Percentiles rank a stretch among this genome's conserved stretches.
Evolutionary conservation across 805 yeast species (phyloP).

Genomic region (Ogataea minuta): DNA sequence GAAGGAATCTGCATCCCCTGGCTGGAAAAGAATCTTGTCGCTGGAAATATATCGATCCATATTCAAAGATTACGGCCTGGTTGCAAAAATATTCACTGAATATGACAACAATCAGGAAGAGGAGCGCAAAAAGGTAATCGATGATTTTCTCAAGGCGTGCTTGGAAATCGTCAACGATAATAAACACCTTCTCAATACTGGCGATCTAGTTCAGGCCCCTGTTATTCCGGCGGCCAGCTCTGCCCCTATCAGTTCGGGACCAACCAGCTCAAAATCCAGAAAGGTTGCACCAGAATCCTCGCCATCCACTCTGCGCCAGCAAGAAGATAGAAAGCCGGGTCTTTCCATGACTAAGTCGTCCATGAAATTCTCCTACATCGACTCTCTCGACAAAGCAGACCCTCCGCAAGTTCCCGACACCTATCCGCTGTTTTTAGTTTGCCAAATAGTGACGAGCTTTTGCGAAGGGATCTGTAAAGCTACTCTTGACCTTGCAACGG

Average conservation of each 20-base stretch:
- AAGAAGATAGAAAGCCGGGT: conserved; percentile 18
- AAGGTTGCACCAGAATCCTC: conserved; percentile 8
- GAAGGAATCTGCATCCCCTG: conserved; percentile 49
- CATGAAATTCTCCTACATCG: conserved; percentile 58
- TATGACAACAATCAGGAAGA: conserved; percentile 54
- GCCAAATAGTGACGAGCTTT: conserved; percentile 49
- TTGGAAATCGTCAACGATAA: conserved; percentile 36
- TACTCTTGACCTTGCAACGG: conserved; percentile 42
- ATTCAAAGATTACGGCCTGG: conserved; percentile 52
- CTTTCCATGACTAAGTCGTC: conserved; percentile 45
- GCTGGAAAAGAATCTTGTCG: conserved; percentile 74
- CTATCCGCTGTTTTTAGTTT: conserved; percentile 58
- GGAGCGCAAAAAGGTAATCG: conserved; percentile 59
- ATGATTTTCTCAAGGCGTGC: conserved; percentile 50
- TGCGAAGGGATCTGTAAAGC: conserved; percentile 68
- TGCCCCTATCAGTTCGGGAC: conserved; percentile 8
- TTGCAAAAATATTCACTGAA: conserved; percentile 51
- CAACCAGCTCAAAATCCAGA: conserved; percentile 6
- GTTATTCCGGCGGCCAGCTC: conserved; percentile 14
- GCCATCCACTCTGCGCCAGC: conserved; percentile 12
- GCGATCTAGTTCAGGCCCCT: conserved; percentile 35
- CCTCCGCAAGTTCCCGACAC: conserved; percentile 68
- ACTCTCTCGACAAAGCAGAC: conserved; percentile 75
- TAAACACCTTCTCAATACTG: conserved; percentile 34
- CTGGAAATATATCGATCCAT: conserved; percentile 69